These are phyloP conservation scores for Thelonectria olida DNA, from an alignment of 2,329 filamentous ascomycete genomes.

Conservation along the genomic window DNA sequence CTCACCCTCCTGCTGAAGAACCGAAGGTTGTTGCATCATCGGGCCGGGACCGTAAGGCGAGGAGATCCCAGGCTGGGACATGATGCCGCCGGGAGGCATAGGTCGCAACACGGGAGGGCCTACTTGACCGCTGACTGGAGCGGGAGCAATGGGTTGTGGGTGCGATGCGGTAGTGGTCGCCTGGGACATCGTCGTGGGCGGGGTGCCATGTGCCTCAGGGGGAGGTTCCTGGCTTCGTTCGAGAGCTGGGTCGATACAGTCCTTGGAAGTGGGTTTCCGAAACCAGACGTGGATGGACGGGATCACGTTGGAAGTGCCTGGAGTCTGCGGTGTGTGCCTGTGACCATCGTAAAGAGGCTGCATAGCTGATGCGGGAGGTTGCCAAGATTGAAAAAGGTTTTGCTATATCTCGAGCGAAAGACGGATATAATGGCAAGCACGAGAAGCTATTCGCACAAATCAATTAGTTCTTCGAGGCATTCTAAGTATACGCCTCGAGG, in stretches of 20 bases:
- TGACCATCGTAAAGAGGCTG: constrained; percentile 63
- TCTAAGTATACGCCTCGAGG: no score
- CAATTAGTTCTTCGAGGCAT: no score
- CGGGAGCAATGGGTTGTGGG: constrained; percentile 80
- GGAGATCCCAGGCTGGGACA: constrained; percentile 64
- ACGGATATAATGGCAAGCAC: no score
- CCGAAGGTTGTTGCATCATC: constrained; percentile 62
- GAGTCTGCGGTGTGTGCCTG: constrained; percentile 69
- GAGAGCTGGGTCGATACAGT: constrained; percentile 64
- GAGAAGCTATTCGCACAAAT: no score
- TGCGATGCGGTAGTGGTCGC: constrained; percentile 73
- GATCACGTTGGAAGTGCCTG: constrained; percentile 69
- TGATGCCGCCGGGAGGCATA: constrained; percentile 74
- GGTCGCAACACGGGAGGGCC: constrained; percentile 70
- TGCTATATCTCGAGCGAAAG: no score
- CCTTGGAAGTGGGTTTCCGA: constrained; percentile 58
- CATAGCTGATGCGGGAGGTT: constrained; percentile 55
- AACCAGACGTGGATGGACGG: constrained; percentile 63
- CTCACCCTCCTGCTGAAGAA: constrained; percentile 62
- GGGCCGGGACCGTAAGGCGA: constrained; percentile 69
- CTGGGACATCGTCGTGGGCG: constrained; percentile 72
- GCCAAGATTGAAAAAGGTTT: no score
- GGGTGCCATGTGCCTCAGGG: constrained; percentile 64
- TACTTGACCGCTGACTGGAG: constrained; percentile 64
- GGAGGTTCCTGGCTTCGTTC: constrained; percentile 62